Conservation (phyloP, 108 stramenopile genomes). For the Nitzschia inconspicua region DNA sequence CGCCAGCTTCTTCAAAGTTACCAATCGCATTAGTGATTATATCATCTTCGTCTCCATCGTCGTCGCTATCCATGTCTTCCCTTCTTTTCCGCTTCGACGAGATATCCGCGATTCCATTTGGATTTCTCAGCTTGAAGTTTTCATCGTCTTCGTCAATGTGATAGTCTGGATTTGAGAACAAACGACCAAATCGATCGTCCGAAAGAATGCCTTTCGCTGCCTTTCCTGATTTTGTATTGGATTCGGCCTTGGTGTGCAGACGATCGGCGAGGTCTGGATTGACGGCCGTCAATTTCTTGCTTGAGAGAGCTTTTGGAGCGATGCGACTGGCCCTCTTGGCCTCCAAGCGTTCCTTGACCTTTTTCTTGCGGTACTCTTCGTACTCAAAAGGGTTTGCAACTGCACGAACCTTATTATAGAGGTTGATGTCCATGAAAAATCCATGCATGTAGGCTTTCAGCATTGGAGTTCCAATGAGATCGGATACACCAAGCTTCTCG, state of each 20-base stretch:
- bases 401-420: constrained; percentile 90
- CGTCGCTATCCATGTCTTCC: constrained; percentile 86
- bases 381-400: constrained; percentile 97
- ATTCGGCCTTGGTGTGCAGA: constrained; percentile 53
- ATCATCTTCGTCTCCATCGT: constrained; percentile 51
- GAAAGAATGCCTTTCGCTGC: constrained; percentile 70
- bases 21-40: constrained; percentile 38
- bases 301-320: constrained; percentile 49
- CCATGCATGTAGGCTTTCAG: constrained; percentile 99
- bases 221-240: constrained; percentile 72
- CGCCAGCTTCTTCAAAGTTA: constrained; percentile 21
- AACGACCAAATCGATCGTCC: constrained; percentile 92
- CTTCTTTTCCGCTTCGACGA: constrained; percentile 40
- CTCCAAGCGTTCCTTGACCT: constrained; percentile 87
- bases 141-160: constrained; percentile 93
- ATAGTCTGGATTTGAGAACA: constrained; percentile 94
- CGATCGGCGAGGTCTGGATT: constrained; percentile 81
- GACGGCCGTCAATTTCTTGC: constrained; percentile 51
- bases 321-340: constrained; percentile 87
- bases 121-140: constrained; percentile 93
- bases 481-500: constrained; percentile 90
- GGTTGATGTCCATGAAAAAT: constrained; percentile 95
- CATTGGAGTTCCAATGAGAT: constrained; percentile 94
- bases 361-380: constrained; percentile 92
- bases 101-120: constrained; percentile 77